Conservation (phyloP, 208 protist species). For the Entamoeba moshkovskii region DNA sequence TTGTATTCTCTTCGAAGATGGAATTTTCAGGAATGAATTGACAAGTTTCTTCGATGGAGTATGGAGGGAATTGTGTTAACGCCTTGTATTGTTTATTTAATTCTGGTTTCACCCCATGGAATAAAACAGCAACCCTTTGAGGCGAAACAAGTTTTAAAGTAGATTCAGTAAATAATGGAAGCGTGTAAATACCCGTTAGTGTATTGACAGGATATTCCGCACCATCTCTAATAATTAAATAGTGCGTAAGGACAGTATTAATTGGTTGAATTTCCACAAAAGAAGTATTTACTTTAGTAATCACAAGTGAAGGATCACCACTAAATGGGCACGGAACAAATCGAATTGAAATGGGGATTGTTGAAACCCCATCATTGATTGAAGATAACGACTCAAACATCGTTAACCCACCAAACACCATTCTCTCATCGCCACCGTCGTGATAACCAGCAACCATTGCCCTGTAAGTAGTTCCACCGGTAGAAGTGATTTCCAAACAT, state of each 20-base stretch:
- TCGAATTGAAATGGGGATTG: background rate
- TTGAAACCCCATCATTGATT: background rate
- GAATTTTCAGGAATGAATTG: background rate
- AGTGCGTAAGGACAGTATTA: background rate
- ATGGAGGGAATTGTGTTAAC: background rate
- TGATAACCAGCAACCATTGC: background rate
- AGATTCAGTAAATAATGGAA: background rate
- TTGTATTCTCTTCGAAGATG: background rate
- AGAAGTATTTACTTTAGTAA: background rate
- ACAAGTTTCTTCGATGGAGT: background rate
- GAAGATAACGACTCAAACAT: background rate
- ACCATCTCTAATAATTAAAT: background rate
- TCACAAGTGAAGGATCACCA: background rate
- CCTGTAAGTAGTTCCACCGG: background rate
- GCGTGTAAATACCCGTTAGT: background rate
- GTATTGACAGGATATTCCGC: background rate
- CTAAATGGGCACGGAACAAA: background rate
- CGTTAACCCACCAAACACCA: background rate
- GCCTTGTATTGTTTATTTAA: background rate
- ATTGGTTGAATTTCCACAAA: background rate
- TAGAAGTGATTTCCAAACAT: background rate
- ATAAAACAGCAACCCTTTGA: background rate
- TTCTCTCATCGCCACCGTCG: background rate
- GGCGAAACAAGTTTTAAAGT: background rate
- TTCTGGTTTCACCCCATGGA: background rate